These are phyloP conservation scores for Mucor racemosus DNA, from an alignment of 371 early-diverging fungal species.

Conservation along the genomic window DNA sequence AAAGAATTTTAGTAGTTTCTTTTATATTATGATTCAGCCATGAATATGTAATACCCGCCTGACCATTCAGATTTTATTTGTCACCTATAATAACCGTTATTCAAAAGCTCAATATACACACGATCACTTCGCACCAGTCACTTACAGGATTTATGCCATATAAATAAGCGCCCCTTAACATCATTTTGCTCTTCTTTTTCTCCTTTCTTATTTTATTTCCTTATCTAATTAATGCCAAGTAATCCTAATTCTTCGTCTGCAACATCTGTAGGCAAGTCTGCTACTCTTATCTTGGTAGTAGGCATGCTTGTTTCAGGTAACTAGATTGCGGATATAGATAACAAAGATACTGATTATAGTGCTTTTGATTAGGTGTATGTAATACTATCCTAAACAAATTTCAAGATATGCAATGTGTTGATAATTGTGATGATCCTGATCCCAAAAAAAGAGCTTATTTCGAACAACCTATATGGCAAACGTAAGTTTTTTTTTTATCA, in stretches of 20 bases:
- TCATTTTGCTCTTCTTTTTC: background rate
- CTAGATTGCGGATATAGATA: background rate
- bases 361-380: slow-evolving; percentile 51
- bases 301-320: slow-evolving; percentile 86
- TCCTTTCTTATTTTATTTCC: background rate
- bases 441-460: slow-evolving; percentile 73
- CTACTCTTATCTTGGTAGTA: slow-evolving; percentile 49
- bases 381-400: slow-evolving; percentile 86
- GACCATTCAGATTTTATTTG: too few relatives aligned
- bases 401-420: slow-evolving; percentile 90
- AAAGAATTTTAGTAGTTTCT: too few relatives aligned
- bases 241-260: slow-evolving; percentile 5
- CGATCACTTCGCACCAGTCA: background rate
- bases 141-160: background rate
- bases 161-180: background rate
- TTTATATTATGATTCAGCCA: too few relatives aligned
- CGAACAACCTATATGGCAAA: slow-evolving; percentile 98
- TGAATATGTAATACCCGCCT: too few relatives aligned
- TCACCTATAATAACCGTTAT: too few relatives aligned
- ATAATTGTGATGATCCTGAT: slow-evolving; percentile 83
- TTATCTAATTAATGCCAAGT: slow-evolving; percentile 1
- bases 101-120: background rate
- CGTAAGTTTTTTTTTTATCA: slow-evolving; percentile 41
- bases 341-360: background rate
- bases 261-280: slow-evolving; percentile 7